phyloP scores from a whole-genome alignment of 1,139 yeast species.

The Blastobotrys raffinosifermentans region DNA sequence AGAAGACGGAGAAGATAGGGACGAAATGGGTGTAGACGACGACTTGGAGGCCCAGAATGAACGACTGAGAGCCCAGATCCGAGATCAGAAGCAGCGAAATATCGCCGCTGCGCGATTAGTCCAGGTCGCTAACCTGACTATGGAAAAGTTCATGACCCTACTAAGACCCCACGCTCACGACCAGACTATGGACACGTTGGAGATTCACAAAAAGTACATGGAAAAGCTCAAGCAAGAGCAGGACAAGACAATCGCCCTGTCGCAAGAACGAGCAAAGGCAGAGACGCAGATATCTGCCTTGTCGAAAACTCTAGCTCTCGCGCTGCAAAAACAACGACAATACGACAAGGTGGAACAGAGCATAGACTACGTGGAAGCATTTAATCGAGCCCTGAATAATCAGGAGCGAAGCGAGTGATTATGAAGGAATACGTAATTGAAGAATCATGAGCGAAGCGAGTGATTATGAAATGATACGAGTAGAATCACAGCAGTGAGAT shows the following conservation, averaged over 20 bases:
- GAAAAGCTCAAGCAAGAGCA: slow-evolving; percentile 23
- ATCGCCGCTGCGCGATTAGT: slow-evolving; percentile 20
- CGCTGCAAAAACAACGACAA: slow-evolving; percentile 8
- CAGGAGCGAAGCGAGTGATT: no score
- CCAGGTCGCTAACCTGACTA: slow-evolving; percentile 15
- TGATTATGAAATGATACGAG: no score
- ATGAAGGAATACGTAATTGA: no score
- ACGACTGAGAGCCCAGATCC: slow-evolving; percentile 14
- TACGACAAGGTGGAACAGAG: neutral
- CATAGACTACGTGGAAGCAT: slow-evolving; percentile 1
- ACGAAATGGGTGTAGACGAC: slow-evolving; percentile 10
- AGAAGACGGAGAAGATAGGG: slow-evolving; percentile 7
- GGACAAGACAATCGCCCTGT: slow-evolving; percentile 17
- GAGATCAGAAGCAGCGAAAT: slow-evolving; percentile 15
- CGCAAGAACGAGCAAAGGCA: slow-evolving; percentile 21
- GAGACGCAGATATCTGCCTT: slow-evolving; percentile 20
- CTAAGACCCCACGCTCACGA: slow-evolving; percentile 22
- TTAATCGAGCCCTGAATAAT: no score
- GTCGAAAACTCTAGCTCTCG: slow-evolving; percentile 20
- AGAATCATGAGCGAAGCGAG: no score
- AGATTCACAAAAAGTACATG: slow-evolving; percentile 22
- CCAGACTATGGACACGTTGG: slow-evolving; percentile 22
- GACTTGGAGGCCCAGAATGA: slow-evolving; percentile 11
- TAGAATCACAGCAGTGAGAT: no score
- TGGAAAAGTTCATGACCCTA: slow-evolving; percentile 21